Evolutionary conservation across 1,284 basidiomycete species (phyloP).

Genomic region (Cutaneotrichosporon cyanovorans): DNA sequence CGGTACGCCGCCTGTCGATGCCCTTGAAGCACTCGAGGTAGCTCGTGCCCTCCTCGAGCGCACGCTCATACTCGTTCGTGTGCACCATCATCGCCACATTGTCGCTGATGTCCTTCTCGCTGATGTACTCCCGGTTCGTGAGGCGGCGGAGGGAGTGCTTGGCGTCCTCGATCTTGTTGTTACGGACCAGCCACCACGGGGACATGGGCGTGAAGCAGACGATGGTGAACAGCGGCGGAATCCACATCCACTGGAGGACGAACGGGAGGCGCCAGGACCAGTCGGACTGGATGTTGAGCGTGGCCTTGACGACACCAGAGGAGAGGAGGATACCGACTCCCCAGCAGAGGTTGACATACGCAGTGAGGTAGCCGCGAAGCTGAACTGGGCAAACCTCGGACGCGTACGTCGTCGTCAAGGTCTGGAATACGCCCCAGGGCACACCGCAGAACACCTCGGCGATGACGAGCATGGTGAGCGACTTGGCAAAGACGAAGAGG

Average conservation of each 20-base stretch:
- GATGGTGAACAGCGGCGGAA: constrained; percentile 30
- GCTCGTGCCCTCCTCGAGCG: constrained; percentile 13
- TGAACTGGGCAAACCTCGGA: constrained; percentile 46
- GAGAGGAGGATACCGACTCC: constrained; percentile 37
- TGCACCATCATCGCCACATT: constrained; percentile 32
- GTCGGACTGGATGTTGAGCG: constrained; percentile 24
- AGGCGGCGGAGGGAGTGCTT: constrained; percentile 19
- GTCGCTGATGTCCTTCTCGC: constrained; percentile 17
- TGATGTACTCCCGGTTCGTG: constrained; percentile 17
- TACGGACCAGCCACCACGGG: constrained; percentile 36
- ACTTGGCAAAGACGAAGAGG: constrained; percentile 35
- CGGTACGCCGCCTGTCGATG: constrained; percentile 20
- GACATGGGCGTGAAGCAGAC: constrained; percentile 28
- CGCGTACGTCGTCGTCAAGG: constrained; percentile 32
- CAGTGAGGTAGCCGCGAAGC: constrained; percentile 39
- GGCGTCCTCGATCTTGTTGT: constrained; percentile 31
- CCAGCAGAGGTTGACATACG: constrained; percentile 46
- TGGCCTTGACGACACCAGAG: constrained; percentile 46
- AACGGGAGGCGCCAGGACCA: constrained; percentile 37
- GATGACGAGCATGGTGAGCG: constrained; percentile 20
- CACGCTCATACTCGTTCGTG: constrained; percentile 30
- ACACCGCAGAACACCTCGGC: constrained; percentile 23
- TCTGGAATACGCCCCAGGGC: constrained; percentile 27
- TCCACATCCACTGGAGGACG: constrained; percentile 38
- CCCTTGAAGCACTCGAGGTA: constrained; percentile 25